Percentiles rank a stretch among this genome's conserved stretches.
These are phyloP conservation scores for Schwanniomyces vanrijiae DNA, from an alignment of 805 yeast genomes.

Conservation along the genomic window DNA sequence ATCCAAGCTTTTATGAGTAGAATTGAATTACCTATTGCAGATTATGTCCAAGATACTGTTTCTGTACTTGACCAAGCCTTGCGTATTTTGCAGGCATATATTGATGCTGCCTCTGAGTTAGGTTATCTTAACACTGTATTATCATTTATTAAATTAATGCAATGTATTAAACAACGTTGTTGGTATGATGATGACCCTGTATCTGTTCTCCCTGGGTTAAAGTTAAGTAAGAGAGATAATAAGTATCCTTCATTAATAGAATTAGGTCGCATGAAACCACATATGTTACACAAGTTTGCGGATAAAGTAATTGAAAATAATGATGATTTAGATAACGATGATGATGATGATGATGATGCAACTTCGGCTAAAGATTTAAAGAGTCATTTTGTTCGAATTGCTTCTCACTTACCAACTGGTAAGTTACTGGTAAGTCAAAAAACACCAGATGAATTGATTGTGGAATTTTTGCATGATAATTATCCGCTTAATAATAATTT, in stretches of 20 bases:
- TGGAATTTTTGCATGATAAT: slow-evolving; percentile 57
- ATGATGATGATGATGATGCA: neutral
- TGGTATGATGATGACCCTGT: slow-evolving; percentile 84
- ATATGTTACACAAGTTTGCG: slow-evolving; percentile 34
- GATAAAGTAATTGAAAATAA: slow-evolving; percentile 19
- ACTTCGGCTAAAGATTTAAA: slow-evolving; percentile 27
- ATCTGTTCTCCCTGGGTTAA: slow-evolving; percentile 51
- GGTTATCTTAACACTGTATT: slow-evolving; percentile 68
- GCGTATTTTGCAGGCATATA: slow-evolving; percentile 89
- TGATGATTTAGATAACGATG: neutral
- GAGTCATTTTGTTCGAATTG: slow-evolving; percentile 52
- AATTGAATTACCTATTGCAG: slow-evolving; percentile 86
- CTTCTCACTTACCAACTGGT: slow-evolving; percentile 64
- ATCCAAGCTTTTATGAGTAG: slow-evolving; percentile 72
- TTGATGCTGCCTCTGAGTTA: slow-evolving; percentile 84
- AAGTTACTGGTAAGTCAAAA: slow-evolving; percentile 41
- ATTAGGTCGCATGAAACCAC: slow-evolving; percentile 42
- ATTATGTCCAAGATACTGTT: slow-evolving; percentile 89
- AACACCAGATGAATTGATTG: slow-evolving; percentile 29
- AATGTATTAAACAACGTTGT: slow-evolving; percentile 81
- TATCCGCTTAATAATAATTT: slow-evolving; percentile 54
- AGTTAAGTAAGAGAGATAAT: neutral
- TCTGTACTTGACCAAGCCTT: slow-evolving; percentile 91
- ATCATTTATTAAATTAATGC: slow-evolving; percentile 69
- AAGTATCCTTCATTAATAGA: slow-evolving; percentile 26